Base-by-base conservation (phyloP, 805 yeast species). In the Myxozyma neotropica region DNA sequence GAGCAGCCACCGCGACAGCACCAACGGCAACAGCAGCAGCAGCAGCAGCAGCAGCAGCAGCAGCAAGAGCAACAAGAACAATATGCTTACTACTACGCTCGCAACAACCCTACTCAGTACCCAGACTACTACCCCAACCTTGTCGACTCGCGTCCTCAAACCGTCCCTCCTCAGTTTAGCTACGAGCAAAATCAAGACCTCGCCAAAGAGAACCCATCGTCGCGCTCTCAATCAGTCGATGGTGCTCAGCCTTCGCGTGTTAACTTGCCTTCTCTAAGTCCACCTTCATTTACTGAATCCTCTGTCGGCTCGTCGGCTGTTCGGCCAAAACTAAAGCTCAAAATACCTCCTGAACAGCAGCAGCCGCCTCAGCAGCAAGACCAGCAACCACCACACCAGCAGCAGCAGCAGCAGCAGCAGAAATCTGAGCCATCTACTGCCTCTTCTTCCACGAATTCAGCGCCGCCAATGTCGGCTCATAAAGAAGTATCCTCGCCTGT, bases 281-380 rank as follows among this genome's bases (percentile, higher is more conserved):
- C 33, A 7, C 33, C 33, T 29, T 10, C 6, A 29, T 7, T 29
- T 29, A 10, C 6, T 6, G 33, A 29, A 29, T 29, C 24, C 15
- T 54, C 38, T 23, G 46, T 36, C 7, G 46, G 38, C 27, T 13
- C 59, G 15, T 19, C 66, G 19, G 8, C 57, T n/a, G 19, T 29
- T 56, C 65, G 76, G 43, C 78, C 78, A 4, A 73, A 74, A 51
- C 69, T 75, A 12, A 75, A 72, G 59, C 75, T 75, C 10, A 73
- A 72, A 45, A 75, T 75, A 40, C 78, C 78, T n/a, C 56, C 67
- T 52, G 54, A 67, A 53, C 33, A 43, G 35, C 44, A 17, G 29
- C 43, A 39, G 21, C 21, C 45, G 8, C 27, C 42, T 6, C 48
- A 42, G 33, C 44, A 29, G 29, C 49, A 17, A 17, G 29, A n/a